Evolutionary conservation across 1,284 basidiomycete genomes (phyloP).

Genomic region (Agaricales sp.): DNA sequence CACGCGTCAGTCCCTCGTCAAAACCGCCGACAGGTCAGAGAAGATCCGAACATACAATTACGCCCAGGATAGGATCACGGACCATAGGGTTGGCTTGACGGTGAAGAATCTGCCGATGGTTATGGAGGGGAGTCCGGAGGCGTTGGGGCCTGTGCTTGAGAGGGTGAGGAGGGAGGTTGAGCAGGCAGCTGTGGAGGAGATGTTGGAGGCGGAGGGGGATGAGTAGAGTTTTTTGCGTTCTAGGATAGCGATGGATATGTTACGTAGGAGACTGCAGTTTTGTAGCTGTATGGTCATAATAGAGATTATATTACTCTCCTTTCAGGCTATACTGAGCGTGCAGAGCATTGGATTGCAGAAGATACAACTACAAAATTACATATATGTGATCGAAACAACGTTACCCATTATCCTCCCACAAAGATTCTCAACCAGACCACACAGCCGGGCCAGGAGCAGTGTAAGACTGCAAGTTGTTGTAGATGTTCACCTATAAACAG

Average conservation of each 20-base stretch:
- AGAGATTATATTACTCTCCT: no score
- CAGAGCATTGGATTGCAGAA: no score
- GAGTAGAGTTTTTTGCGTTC: no score
- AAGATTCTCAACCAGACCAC: slow-evolving; percentile 1
- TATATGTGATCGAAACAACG: background rate
- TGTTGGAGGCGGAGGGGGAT: background rate
- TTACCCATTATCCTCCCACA: background rate
- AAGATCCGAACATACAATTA: slow-evolving; percentile 94
- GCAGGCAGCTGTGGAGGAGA: background rate
- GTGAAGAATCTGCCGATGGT: slow-evolving; percentile 66
- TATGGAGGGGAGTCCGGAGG: slow-evolving; percentile 67
- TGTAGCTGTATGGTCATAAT: no score
- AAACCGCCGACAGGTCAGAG: slow-evolving; percentile 77
- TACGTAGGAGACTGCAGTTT: no score
- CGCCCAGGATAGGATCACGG: slow-evolving; percentile 87
- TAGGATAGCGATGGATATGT: no score
- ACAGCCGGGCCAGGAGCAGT: slow-evolving; percentile 1
- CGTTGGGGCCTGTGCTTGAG: background rate
- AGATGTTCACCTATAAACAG: background rate
- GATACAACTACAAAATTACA: background rate
- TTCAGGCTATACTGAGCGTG: no score
- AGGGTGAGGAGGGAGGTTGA: background rate
- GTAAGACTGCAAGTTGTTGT: slow-evolving; percentile 2
- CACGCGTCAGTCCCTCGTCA: slow-evolving; percentile 63
- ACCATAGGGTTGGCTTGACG: slow-evolving; percentile 79